A percentile compares a stretch with the other conserved stretches of the same genome.
Conservation (phyloP, 2,329 filamentous ascomycete species). For the Colletotrichum brevisporum region DNA sequence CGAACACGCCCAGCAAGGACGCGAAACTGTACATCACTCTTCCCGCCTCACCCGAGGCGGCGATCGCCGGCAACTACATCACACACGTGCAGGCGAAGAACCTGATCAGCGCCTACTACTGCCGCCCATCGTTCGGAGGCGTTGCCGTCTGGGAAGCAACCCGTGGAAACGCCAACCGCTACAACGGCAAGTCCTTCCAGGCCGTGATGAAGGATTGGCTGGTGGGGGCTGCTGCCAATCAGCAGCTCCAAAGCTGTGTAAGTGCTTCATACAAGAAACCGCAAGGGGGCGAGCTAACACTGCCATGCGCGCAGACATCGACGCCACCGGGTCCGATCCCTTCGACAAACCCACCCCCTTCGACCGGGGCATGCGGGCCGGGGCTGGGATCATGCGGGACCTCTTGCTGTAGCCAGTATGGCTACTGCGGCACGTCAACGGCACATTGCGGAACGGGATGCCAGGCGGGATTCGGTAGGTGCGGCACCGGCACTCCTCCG, state of each 20-base stretch:
- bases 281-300: background rate
- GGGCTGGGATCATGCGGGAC: slow-evolving; percentile 24
- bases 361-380: slow-evolving; percentile 30
- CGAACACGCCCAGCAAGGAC: slow-evolving; percentile 44
- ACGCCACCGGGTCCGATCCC: background rate
- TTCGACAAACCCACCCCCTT: background rate
- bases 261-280: background rate
- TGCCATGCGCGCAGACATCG: background rate
- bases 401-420: slow-evolving; percentile 42
- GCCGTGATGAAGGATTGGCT: slow-evolving; percentile 37
- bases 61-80: slow-evolving; percentile 45
- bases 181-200: slow-evolving; percentile 39
- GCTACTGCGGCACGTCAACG: slow-evolving; percentile 39
- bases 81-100: slow-evolving; percentile 39
- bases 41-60: slow-evolving; percentile 46
- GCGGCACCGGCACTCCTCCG: slow-evolving; percentile 7
- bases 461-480: slow-evolving; percentile 40
- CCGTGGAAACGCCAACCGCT: slow-evolving; percentile 33
- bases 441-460: slow-evolving; percentile 41
- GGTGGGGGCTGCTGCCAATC: slow-evolving; percentile 18
- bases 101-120: slow-evolving; percentile 47
- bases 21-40: slow-evolving; percentile 50
- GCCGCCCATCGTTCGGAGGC: slow-evolving; percentile 46
- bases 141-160: slow-evolving; percentile 51
- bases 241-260: slow-evolving; percentile 20